Base-by-base conservation (phyloP, 2,329 filamentous ascomycete species). In the Polytolypa hystricis region DNA sequence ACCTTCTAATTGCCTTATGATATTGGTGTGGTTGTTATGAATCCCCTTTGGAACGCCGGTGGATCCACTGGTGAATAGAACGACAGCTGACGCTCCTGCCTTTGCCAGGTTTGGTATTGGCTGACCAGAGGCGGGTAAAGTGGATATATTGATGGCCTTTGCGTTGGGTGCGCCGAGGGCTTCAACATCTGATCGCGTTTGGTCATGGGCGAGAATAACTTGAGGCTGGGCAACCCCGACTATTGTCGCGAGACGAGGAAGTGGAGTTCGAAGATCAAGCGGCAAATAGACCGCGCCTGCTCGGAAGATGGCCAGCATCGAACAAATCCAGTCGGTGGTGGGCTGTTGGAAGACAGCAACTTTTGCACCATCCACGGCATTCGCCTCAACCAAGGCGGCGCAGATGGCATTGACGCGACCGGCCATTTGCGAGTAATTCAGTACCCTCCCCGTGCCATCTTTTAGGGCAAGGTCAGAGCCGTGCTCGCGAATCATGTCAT, bases 341-440 rank as follows among this genome's bases (percentile, higher is more conserved):
- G 67, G 53, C 3, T 63, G 34, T 25, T 62, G 58, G 33, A 66
- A 61, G 2, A 71, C 62, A 1, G 46, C 57, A 2, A 72, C 55
- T 0, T 38, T 35, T 7, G 47, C 47, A 0, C 50, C 55, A 1
- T 16, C 4, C 1, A 37, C 34, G 4, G 49, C 37, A 1, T 43
- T 49, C 1, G 23, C 34, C 2, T 17, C 39, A 4, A 39, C 4
- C 4, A 67, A 40, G 1, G 50, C 43, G 4, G 41, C 43, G 9
- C 57, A 50, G 27, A 69, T 65, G 4, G 40, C 39, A 6, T 62
- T 37, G 8, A 60, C 50, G 2, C 56, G 56, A 5, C 42, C 11
- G 8, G 38, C 44, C 47, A 69, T 48, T 3, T 55, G 40, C 3
- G 14, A n/a, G 38, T 67, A 68, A 0, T 61, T 64, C 25, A 60